These are phyloP conservation scores for Xylariaceae sp. DNA, from an alignment of 2,329 filamentous ascomycete genomes.

Conservation along the genomic window DNA sequence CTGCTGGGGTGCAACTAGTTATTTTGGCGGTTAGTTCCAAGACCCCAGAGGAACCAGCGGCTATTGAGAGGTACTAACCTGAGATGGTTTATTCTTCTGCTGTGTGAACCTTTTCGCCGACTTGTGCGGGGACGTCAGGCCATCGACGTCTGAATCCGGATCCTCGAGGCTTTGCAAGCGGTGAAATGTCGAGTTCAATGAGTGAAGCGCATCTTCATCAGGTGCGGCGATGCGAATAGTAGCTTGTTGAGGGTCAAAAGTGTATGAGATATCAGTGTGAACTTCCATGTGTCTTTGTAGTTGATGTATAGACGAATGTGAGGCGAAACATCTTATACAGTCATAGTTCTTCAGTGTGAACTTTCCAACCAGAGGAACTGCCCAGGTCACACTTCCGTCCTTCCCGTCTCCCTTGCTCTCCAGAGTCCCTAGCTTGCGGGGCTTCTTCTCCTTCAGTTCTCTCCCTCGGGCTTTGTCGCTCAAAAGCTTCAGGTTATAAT, in stretches of 20 bases:
- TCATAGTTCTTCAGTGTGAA: conserved; percentile 44
- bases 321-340: conserved; percentile 47
- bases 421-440: conserved; percentile 29
- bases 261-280: conserved; percentile 43
- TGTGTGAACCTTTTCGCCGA: conserved; percentile 18
- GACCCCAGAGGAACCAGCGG: neutral
- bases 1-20: conserved; percentile 17
- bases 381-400: conserved; percentile 39
- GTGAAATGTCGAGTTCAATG: conserved; percentile 20
- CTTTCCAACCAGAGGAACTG: conserved; percentile 41
- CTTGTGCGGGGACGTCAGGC: conserved; percentile 25
- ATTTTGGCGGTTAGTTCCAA: conserved; percentile 12
- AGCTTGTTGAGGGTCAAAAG: conserved; percentile 33
- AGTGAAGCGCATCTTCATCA: conserved; percentile 26
- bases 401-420: conserved; percentile 21
- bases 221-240: conserved; percentile 27
- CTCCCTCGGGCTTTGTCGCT: conserved; percentile 54
- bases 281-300: conserved; percentile 45
- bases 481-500: conserved; percentile 56
- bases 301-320: conserved; percentile 43
- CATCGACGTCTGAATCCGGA: conserved; percentile 26
- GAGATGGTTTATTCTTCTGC: conserved; percentile 15
- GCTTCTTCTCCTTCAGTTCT: conserved; percentile 41
- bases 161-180: conserved; percentile 25
- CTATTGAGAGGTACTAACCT: conserved; percentile 20